These are phyloP conservation scores for Glycine latifolia DNA, from an alignment of 306 rosid genomes.

Conservation along the genomic window DNA sequence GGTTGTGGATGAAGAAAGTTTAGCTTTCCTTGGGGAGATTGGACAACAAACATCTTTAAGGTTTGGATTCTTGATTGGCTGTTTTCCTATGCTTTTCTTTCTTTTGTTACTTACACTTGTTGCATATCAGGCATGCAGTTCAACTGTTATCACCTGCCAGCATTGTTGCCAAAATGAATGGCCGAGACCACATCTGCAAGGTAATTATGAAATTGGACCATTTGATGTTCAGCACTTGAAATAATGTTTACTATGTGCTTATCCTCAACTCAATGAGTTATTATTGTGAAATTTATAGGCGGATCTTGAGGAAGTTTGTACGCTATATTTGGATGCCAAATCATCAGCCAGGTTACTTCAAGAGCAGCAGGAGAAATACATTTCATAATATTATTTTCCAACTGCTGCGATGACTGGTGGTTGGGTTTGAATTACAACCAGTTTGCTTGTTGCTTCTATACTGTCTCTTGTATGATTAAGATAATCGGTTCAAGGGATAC, in stretches of 20 bases:
- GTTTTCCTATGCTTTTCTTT: conserved; percentile 28
- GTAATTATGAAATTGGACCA: conserved; percentile 50
- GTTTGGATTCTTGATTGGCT: conserved; percentile 54
- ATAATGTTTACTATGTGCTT: background rate
- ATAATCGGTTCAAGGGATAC: background rate
- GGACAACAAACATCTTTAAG: conserved; percentile 85
- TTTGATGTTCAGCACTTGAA: conserved; percentile 26
- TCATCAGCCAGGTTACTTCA: conserved; percentile 87
- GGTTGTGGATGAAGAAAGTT: conserved; percentile 85
- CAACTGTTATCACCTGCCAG: conserved; percentile 93
- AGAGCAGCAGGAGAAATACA: conserved; percentile 93
- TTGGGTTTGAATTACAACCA: conserved; percentile 17
- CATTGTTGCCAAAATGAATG: conserved; percentile 89
- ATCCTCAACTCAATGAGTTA: background rate
- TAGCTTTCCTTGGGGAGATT: conserved; percentile 92
- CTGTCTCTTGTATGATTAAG: background rate
- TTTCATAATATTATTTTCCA: conserved; percentile 51
- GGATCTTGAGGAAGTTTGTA: conserved; percentile 79
- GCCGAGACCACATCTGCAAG: conserved; percentile 91
- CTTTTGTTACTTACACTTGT: conserved; percentile 34
- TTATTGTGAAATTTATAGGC: conserved; percentile 57
- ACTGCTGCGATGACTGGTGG: conserved; percentile 16
- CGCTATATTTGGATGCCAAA: conserved; percentile 87
- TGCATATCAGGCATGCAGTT: conserved; percentile 78
- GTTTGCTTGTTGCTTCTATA: conserved; percentile 19